phyloP scores from a whole-genome alignment of 1,139 yeast species.

The Suhomyces maxii region DNA sequence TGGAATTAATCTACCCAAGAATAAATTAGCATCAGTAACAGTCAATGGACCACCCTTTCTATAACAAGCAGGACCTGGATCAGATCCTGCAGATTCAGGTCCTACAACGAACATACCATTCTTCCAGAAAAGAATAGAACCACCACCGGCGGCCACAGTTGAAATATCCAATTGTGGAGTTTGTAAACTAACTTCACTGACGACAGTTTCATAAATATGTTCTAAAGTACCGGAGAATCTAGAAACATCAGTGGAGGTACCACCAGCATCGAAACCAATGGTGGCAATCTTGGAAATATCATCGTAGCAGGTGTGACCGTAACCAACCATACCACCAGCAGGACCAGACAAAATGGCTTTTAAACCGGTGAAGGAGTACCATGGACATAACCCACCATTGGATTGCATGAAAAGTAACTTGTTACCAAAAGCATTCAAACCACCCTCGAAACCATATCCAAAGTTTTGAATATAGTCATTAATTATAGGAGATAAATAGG shows the following conservation, averaged over 20 bases:
- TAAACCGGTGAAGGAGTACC: conserved; percentile 49
- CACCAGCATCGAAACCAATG: conserved; percentile 51
- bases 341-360: conserved; percentile 52
- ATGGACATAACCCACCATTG: conserved; percentile 51
- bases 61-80: conserved; percentile 51
- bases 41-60: conserved; percentile 50
- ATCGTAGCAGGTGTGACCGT: conserved; percentile 46
- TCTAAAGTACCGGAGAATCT: conserved; percentile 40
- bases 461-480: conserved; percentile 35
- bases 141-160: conserved; percentile 52
- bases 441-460: conserved; percentile 47
- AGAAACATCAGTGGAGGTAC: conserved; percentile 50
- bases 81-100: conserved; percentile 49
- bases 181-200: conserved; percentile 43
- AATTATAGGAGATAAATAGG: conserved; percentile 43
- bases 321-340: conserved; percentile 55
- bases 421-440: conserved; percentile 43
- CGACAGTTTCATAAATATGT: conserved; percentile 47
- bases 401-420: conserved; percentile 48
- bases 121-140: conserved; percentile 46
- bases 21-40: conserved; percentile 48
- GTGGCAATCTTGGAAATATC: conserved; percentile 31
- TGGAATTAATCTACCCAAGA: conserved; percentile 41
- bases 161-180: conserved; percentile 50
- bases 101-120: conserved; percentile 50